Base-by-base conservation (phyloP, 83 land plant species). In the Picea abies region DNA sequence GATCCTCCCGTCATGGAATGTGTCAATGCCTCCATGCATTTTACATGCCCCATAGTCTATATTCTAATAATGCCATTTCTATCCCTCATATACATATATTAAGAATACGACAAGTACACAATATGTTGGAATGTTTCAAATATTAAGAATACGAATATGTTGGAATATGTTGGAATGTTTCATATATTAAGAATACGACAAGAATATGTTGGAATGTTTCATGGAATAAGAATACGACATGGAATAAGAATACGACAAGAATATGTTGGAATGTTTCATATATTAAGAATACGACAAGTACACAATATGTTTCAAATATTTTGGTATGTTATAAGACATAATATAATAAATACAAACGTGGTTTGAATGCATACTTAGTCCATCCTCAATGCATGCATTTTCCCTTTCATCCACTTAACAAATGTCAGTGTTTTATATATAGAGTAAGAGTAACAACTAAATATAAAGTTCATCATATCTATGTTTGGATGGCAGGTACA, bases 401-500 rank as follows among this genome's bases (percentile, higher is more conserved):
- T 5, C 63, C 82, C 84, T 76, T 56, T 80, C 66, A 82, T 58
- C 49, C 44, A 52, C 23, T 63, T 37, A 82, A 16, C n/a, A n/a
- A 23, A 60, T 9, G 11, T 29, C 37, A 29, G 29, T 29, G 16
- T 17, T 67, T n/a, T 67, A 14, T 5, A 26, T 17, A 67, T 29
- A 67, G 37, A 14, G 12, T 29, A 35, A 25, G 17, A 29, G 17
- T 25, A 67, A 15, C 70, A 67, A 67, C 70, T 67, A 12, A 67
- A 73, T 4, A 15, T 29, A 20, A 39, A 73, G 77, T 73, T 73
- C n/a, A n/a, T 70, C 71, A 12, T 63, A 6, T 32, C 41, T 80
- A 64, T 70, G 66, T 39, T 61, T 39, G 49, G 79, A 86, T 86
- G 85, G 88, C 88, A 86, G 86, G 93, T 86, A 93, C 93, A 93